Percentiles rank a stretch among this genome's conserved stretches.
Conservation (phyloP, 2,329 filamentous ascomycete genomes). For the Fusarium sp. region DNA sequence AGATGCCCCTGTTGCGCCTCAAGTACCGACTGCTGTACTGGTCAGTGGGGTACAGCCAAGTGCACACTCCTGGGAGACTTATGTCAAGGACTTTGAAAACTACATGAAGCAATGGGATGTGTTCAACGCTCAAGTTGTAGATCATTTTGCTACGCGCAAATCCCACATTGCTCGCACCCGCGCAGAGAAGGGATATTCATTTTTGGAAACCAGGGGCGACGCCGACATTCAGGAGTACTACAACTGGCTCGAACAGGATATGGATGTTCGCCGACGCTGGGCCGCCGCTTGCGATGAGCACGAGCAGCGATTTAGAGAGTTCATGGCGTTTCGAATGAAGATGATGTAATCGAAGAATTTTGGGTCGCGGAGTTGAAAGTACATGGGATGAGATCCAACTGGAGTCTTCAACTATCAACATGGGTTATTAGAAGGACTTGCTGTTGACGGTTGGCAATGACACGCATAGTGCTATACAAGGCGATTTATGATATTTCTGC, state of each 20-base stretch:
- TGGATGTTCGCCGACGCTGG: conserved; percentile 71
- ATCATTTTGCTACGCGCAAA: conserved; percentile 67
- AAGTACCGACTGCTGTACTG: conserved; percentile 57
- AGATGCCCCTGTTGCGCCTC: conserved; percentile 61
- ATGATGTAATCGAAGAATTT: conserved; percentile 51
- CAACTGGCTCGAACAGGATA: conserved; percentile 71
- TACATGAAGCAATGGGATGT: conserved; percentile 64
- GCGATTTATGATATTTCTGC: conserved; percentile 31
- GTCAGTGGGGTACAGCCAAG: conserved; percentile 59
- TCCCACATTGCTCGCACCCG: conserved; percentile 55
- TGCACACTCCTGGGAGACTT: conserved; percentile 60
- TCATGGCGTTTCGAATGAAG: conserved; percentile 61
- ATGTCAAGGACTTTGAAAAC: conserved; percentile 63
- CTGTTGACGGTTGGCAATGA: conserved; percentile 4
- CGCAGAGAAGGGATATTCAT: conserved; percentile 57
- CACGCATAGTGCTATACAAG: conserved; percentile 4
- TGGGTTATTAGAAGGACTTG: conserved; percentile 19
- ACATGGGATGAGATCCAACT: conserved; percentile 16
- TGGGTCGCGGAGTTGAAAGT: conserved; percentile 17
- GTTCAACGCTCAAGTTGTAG: conserved; percentile 65
- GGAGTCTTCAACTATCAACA: conserved; percentile 21
- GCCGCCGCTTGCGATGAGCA: conserved; percentile 69
- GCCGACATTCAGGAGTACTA: conserved; percentile 68
- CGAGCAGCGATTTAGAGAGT: conserved; percentile 67
- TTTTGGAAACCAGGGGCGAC: conserved; percentile 58